A percentile compares a stretch with the other conserved stretches of the same genome.
Conservation (phyloP, 2,329 filamentous ascomycete genomes). For the Aspergillus sp. region DNA sequence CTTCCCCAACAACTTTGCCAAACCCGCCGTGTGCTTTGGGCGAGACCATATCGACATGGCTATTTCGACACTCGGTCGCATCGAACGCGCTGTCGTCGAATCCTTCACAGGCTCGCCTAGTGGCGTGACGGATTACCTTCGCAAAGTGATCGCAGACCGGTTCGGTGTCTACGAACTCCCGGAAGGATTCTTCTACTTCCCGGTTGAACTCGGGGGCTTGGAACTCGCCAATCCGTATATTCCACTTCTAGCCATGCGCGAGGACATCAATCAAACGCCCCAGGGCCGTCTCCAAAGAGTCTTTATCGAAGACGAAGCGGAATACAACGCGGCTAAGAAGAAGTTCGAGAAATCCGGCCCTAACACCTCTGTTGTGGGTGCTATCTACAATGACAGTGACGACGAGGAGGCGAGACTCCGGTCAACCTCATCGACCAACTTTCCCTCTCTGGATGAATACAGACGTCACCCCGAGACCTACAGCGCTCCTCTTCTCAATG, state of each 20-base stretch:
- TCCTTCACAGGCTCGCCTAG: slow-evolving; percentile 8
- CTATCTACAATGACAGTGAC: slow-evolving; percentile 1
- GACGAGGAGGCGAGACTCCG: slow-evolving; percentile 3
- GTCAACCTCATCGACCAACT: slow-evolving; percentile 11
- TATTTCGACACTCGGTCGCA: slow-evolving; percentile 45
- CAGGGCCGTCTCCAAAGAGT: slow-evolving; percentile 26
- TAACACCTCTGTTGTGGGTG: neutral
- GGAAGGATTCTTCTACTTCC: slow-evolving; percentile 49
- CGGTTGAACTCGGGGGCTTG: slow-evolving; percentile 46
- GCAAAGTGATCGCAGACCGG: slow-evolving; percentile 44
- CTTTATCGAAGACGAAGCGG: slow-evolving; percentile 44
- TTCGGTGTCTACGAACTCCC: slow-evolving; percentile 46
- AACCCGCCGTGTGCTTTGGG: slow-evolving; percentile 50
- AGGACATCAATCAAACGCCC: slow-evolving; percentile 33
- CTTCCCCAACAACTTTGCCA: slow-evolving; percentile 53
- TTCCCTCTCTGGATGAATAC: slow-evolving; percentile 38
- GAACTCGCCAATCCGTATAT: slow-evolving; percentile 48
- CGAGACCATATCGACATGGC: slow-evolving; percentile 51
- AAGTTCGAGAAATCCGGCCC: slow-evolving; percentile 24
- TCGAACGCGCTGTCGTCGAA: slow-evolving; percentile 48
- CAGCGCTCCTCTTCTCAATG: slow-evolving; percentile 20
- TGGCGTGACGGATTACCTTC: slow-evolving; percentile 52
- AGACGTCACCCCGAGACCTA: slow-evolving; percentile 28
- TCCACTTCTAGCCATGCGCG: slow-evolving; percentile 41
- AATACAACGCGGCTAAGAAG: slow-evolving; percentile 42